Conservation (phyloP, 108 stramenopile species). For the Thalassiosira profunda region DNA sequence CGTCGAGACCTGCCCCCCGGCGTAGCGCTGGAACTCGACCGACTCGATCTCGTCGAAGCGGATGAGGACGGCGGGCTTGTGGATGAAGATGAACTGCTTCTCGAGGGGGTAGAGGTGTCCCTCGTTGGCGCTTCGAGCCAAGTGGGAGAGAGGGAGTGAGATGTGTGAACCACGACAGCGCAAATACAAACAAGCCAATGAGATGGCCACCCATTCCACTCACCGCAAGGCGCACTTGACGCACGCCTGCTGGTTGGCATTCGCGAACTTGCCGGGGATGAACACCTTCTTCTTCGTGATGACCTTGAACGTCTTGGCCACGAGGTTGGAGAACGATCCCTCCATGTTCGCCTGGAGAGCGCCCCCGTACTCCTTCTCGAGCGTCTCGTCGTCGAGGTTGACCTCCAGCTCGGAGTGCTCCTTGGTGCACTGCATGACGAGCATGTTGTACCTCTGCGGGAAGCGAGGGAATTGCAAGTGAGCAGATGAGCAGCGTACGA, state of each 20-base stretch:
- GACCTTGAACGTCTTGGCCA: constrained; percentile 98
- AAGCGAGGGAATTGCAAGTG: too few relatives aligned
- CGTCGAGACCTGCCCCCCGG: constrained; percentile 91
- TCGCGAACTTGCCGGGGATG: constrained; percentile 93
- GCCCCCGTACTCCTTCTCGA: constrained; percentile 91
- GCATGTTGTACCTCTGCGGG: constrained; percentile 90
- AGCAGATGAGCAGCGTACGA: too few relatives aligned
- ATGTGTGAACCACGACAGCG: background rate
- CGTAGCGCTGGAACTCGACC: constrained; percentile 97
- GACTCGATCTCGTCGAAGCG: constrained; percentile 97
- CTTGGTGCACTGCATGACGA: constrained; percentile 94
- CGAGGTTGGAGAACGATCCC: constrained; percentile 93
- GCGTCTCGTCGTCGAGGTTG: constrained; percentile 93
- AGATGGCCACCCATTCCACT: too few relatives aligned
- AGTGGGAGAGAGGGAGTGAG: constrained; percentile 16
- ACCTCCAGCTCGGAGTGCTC: constrained; percentile 87
- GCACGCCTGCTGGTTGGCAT: constrained; percentile 86
- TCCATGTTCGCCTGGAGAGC: constrained; percentile 91
- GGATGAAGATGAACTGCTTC: constrained; percentile 99
- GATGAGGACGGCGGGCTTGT: constrained; percentile 98
- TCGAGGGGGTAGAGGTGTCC: constrained; percentile 98
- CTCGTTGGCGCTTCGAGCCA: constrained; percentile 80
- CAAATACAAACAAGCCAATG: background rate
- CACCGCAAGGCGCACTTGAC: constrained; percentile 87
- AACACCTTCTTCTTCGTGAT: constrained; percentile 98